Evolutionary conservation across 441 rosid species (phyloP), one percentile per base, ranked within the genome.

Genomic region (Corymbia calophylla): DNA sequence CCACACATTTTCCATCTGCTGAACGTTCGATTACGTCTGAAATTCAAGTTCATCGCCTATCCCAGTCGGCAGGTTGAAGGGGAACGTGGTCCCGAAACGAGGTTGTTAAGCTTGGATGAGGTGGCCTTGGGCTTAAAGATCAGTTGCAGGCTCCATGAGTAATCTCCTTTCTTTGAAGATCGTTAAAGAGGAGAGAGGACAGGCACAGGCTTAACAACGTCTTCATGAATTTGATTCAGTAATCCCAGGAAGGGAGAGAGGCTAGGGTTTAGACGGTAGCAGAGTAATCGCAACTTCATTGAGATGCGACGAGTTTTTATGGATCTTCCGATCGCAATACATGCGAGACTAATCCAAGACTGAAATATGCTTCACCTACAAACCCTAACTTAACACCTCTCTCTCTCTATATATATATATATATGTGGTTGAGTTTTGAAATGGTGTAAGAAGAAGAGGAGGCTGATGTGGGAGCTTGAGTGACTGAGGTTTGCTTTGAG

Each of bases 141-240:
- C n/a, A 2, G 64, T 25, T 25, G 64, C 64, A 25, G 64, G 64
- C 3, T 58, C 64, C 7, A 5, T 58, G 64, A 29, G 3, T 58
- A 58, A 25, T 4, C n/a, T 58, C 64, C 25, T 0, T 0, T 58
- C n/a, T 58, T 14, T 23, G 0, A 23, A 10, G n/a, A n/a, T 25
- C 64, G 64, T 58, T 25, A 0, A 25, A 58, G 64, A 1, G 64
- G 64, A 58, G 64, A 58, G 3, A 14, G 44, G 44, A 39, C 44
- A 39, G 44, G 6, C 44, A 10, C 64, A 58, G 64, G 64, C 64
- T 58, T 0, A 58, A 2, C 64, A 58, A 0, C 1, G n/a, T 58
- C 64, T 25, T 58, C 64, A 10, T 25, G 64, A 5, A 58, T 58
- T 58, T 0, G 0, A 58, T 58, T 58, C 64, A 0, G 29, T 0